Evolutionary conservation across 1,284 basidiomycete genomes (phyloP).

Genomic region (Cryptococcus depauperatus): DNA sequence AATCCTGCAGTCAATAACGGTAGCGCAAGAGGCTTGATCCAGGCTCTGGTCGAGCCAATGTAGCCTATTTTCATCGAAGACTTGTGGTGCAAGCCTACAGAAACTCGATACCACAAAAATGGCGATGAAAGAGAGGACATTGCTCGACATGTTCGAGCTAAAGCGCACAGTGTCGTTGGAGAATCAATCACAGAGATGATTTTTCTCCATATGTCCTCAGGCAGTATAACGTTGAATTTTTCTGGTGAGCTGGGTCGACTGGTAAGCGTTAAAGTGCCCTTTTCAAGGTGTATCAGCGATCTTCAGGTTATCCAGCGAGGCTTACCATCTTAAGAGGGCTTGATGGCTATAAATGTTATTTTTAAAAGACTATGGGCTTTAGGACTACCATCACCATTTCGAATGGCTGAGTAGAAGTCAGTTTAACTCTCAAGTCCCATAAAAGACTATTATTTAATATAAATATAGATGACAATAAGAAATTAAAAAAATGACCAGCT

Average conservation of each 20-base stretch:
- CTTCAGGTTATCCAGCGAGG: too few species aligned
- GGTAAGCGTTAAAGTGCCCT: not conserved
- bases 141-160: not conserved
- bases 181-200: not conserved
- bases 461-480: too few species aligned
- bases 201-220: not conserved
- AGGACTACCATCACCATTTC: too few species aligned
- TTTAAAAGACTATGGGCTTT: too few species aligned
- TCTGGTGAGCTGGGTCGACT: not conserved
- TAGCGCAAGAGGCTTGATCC: slow-evolving; percentile 1
- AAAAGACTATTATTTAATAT: too few species aligned
- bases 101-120: not conserved
- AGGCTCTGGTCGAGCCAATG: slow-evolving; percentile 1
- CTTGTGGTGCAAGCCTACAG: not conserved
- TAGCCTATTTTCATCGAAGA: not conserved
- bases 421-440: too few species aligned
- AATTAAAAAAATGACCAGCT: too few species aligned
- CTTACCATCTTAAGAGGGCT: too few species aligned
- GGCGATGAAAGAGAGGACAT: not conserved
- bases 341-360: too few species aligned
- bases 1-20: not conserved
- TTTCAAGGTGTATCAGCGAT: too few species aligned
- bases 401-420: too few species aligned
- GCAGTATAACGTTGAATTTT: not conserved
- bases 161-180: not conserved